A percentile compares a stretch with the other conserved stretches of the same genome.
These are phyloP conservation scores for Suillus clintonianus DNA, from an alignment of 768 basidiomycete species.

Conservation along the genomic window DNA sequence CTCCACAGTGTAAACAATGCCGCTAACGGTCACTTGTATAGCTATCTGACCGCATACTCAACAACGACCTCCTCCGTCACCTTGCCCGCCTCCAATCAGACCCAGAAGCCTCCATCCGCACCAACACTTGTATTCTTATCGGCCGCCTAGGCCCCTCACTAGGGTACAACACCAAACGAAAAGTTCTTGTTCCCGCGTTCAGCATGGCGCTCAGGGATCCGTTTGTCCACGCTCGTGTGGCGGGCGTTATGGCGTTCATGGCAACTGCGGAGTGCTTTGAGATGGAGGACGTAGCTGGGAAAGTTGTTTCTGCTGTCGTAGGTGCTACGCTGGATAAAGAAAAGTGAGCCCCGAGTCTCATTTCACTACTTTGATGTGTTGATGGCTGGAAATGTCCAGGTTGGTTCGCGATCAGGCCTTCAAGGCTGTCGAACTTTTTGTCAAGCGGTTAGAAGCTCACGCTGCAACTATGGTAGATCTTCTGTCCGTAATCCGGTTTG, in stretches of 20 bases:
- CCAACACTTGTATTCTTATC: conserved; percentile 95
- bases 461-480: conserved; percentile 77
- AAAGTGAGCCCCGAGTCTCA: conserved; percentile 56
- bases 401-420: conserved; percentile 95
- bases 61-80: conserved; percentile 92
- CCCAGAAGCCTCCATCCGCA: conserved; percentile 91
- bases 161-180: conserved; percentile 87
- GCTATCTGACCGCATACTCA: conserved; percentile 89
- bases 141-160: conserved; percentile 86
- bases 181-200: conserved; percentile 97
- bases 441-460: conserved; percentile 80
- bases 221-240: conserved; percentile 92
- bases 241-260: conserved; percentile 94
- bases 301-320: conserved; percentile 85
- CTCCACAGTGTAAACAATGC: not conserved
- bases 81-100: conserved; percentile 94
- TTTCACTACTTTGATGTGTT: not conserved
- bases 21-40: conserved; percentile 29
- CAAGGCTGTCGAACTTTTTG: conserved; percentile 86
- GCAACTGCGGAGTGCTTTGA: conserved; percentile 91
- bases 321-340: conserved; percentile 87
- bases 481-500: conserved; percentile 2
- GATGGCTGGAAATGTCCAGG: conserved; percentile 40
- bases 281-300: conserved; percentile 82
- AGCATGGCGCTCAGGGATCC: conserved; percentile 84